Evolutionary conservation across 2,329 filamentous ascomycete species (phyloP).

Genomic region (Diplodia corticola): DNA sequence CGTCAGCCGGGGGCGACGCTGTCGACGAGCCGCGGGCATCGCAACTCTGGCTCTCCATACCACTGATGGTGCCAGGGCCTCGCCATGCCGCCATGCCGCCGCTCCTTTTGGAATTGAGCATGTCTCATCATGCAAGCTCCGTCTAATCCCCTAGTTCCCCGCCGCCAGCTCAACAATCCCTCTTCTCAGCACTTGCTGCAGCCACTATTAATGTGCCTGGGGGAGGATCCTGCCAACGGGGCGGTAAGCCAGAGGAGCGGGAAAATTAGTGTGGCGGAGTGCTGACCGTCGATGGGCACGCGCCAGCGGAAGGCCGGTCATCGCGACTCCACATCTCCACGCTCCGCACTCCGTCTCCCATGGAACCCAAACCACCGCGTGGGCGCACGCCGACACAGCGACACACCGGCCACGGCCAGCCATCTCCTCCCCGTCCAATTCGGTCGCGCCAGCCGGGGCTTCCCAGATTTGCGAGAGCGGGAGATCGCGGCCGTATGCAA

Average conservation of each 20-base stretch:
- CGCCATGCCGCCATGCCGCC: background rate
- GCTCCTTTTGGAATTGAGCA: background rate
- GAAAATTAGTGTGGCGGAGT: constrained; percentile 13
- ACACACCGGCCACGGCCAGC: background rate
- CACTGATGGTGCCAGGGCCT: too few species aligned
- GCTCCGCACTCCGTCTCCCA: background rate
- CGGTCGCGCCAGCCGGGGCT: background rate
- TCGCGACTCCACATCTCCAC: background rate
- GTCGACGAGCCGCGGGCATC: constrained; percentile 5
- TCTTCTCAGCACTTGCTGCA: constrained; percentile 5
- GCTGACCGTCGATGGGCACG: constrained; percentile 4
- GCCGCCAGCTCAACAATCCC: background rate
- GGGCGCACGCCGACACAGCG: background rate
- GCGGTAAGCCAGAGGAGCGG: constrained; percentile 1
- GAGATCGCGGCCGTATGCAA: constrained; percentile 10
- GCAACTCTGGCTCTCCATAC: background rate
- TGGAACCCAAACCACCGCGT: background rate
- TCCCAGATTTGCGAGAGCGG: background rate
- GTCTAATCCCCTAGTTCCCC: background rate
- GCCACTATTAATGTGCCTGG: background rate
- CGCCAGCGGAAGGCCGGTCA: background rate
- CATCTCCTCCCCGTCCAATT: background rate
- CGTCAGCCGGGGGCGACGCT: constrained; percentile 3
- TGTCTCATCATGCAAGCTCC: background rate
- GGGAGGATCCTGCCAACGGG: background rate